Evolutionary conservation across 2,329 filamentous ascomycete genomes (phyloP).

Genomic region (Aspergillus sp.): DNA sequence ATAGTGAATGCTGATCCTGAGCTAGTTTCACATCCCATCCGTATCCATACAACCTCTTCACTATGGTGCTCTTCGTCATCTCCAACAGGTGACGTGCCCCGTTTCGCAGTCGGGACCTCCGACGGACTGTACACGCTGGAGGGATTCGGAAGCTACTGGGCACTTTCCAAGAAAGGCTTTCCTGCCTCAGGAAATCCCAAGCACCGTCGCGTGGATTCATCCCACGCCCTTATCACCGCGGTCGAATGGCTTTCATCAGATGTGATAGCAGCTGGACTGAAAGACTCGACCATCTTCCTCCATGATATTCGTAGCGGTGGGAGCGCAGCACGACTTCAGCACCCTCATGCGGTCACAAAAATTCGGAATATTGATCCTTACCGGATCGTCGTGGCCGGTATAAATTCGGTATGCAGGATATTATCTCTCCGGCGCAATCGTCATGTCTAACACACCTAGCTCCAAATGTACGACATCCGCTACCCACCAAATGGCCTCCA

Average conservation of each 20-base stretch:
- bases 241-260: constrained; percentile 45
- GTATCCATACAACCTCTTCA: constrained; percentile 33
- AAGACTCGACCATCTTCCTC: constrained; percentile 40
- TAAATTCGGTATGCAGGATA: constrained; percentile 33
- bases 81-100: constrained; percentile 32
- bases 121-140: constrained; percentile 41
- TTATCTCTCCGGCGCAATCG: not conserved
- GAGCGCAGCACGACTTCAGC: constrained; percentile 38
- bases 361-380: constrained; percentile 42
- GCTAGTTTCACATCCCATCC: constrained; percentile 33
- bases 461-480: constrained; percentile 49
- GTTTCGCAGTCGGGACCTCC: constrained; percentile 46
- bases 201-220: constrained; percentile 28
- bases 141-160: constrained; percentile 34
- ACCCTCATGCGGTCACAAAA: constrained; percentile 39
- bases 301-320: constrained; percentile 42
- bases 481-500: constrained; percentile 36
- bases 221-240: constrained; percentile 35
- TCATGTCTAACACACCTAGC: constrained; percentile 25
- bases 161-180: constrained; percentile 34
- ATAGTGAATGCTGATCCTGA: not conserved
- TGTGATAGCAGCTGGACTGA: constrained; percentile 42
- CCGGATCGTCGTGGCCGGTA: constrained; percentile 40
- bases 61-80: constrained; percentile 44
- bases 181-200: constrained; percentile 23